Evolutionary conservation across 2,329 filamentous ascomycete species (phyloP).

Genomic region (Pseudocercospora vitis): DNA sequence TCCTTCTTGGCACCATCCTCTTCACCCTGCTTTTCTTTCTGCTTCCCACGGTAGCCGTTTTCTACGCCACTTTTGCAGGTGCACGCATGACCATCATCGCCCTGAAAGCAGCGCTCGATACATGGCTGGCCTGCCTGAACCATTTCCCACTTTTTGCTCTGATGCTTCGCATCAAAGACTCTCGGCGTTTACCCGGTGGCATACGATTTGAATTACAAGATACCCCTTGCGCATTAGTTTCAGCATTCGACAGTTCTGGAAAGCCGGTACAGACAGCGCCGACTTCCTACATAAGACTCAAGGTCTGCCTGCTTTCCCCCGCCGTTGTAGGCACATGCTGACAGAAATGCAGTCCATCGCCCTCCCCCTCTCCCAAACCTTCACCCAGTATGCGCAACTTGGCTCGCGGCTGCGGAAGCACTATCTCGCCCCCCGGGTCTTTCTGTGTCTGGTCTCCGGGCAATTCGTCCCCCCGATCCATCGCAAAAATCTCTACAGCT

Average conservation of each 20-base stretch:
- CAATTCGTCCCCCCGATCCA: constrained; percentile 88
- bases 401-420: constrained; percentile 89
- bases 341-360: constrained; percentile 71
- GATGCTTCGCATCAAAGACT: constrained; percentile 94
- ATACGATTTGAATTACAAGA: constrained; percentile 88
- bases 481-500: constrained; percentile 87
- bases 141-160: constrained; percentile 96
- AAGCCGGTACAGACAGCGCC: constrained; percentile 46
- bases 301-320: constrained; percentile 55
- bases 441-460: constrained; percentile 83
- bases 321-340: no score
- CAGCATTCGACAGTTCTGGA: constrained; percentile 15
- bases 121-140: constrained; percentile 87
- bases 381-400: constrained; percentile 95
- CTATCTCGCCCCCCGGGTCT: constrained; percentile 84
- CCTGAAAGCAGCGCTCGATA: constrained; percentile 88
- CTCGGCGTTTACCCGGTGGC: constrained; percentile 80
- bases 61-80: constrained; percentile 93
- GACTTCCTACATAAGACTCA: constrained; percentile 81
- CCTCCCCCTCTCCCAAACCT: constrained; percentile 88
- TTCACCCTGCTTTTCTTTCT: constrained; percentile 96
- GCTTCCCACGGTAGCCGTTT: constrained; percentile 90
- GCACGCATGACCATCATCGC: constrained; percentile 94
- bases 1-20: constrained; percentile 91
- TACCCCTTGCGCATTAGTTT: constrained; percentile 50